Base-by-base conservation (phyloP, 106 monocot species). In the Cymbidium sinense region DNA sequence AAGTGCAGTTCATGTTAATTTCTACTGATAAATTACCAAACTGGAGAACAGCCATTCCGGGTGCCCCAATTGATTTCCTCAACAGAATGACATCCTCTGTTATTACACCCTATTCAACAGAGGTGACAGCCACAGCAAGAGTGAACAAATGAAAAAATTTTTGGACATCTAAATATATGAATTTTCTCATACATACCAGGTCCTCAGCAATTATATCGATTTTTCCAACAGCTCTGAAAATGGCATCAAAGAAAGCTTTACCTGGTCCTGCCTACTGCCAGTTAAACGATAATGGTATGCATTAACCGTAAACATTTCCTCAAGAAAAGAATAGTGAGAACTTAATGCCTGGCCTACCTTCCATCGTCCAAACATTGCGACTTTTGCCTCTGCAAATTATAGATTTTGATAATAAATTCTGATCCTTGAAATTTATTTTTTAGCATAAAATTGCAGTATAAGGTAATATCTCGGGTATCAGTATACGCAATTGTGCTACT, bases 41-140 rank as follows among this genome's bases (percentile, higher is more conserved):
- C 65, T 99, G 92, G 17, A 99, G 92, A 86, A 99, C 90, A 76
- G 92, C 92, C 99, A 99, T 99, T 84, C 95, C 99, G 65, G 99
- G 99, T 81, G 99, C 95, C 3, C 85, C 84, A 76, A 99, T 95
- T 67, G 82, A 80, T 81, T 90, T 90, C 81, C 99, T 90, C 75
- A 99, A 80, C 81, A 91, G 83, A 74, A 99, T 87, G 23, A 99
- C 99, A 82, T 99, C 99, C 73, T 92, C 90, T 21, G 99, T 99
- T 86, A 99, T 95, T 37, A 99, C 95, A 50, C 99, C 99, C 98
- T 99, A 82, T 80, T 28, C n/a, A 31, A 18, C 2, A 73, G 1
- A 73, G n/a, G 39, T 73, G 39, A 5, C 28, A 78, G 17, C 13
- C 25, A 43, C 12, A 61, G 17, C 8, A 70, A 76, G 3, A 54